These are phyloP conservation scores for Petrea volubilis DNA, from an alignment of 257 asterid genomes.

Conservation along the genomic window DNA sequence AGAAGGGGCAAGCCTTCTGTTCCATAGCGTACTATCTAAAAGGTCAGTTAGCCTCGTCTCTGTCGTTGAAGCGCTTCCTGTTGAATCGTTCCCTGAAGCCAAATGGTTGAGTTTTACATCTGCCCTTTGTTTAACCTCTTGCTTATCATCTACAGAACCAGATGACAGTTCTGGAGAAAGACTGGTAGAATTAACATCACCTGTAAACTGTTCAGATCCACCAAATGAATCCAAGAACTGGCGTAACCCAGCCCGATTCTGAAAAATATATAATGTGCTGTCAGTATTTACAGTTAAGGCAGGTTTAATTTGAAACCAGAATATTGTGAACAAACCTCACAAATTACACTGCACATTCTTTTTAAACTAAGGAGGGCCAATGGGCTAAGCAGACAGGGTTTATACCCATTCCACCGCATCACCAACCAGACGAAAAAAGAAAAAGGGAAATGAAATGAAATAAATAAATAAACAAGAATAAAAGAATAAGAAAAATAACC, in stretches of 20 bases:
- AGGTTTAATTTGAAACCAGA: neutral
- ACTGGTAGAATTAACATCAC: neutral
- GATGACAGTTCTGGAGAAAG: neutral
- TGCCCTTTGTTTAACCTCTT: neutral
- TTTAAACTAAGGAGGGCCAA: too few species aligned
- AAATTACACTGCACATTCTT: neutral
- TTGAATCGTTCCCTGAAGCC: neutral
- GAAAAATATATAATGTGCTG: neutral
- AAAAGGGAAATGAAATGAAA: too few species aligned
- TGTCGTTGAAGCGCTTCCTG: neutral
- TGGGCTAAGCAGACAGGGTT: neutral
- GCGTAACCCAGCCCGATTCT: neutral
- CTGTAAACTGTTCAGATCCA: neutral
- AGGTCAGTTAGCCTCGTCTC: neutral
- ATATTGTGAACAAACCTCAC: too few species aligned
- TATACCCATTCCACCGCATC: too few species aligned
- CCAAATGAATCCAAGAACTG: conserved; percentile 1
- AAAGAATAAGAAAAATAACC: too few species aligned
- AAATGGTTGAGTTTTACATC: neutral
- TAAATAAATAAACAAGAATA: too few species aligned
- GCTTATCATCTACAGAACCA: neutral
- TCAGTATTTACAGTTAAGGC: neutral
- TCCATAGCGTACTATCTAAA: neutral
- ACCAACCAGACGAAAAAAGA: too few species aligned
- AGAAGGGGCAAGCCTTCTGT: neutral